These are phyloP conservation scores for Cyclotella distinguenda DNA, from an alignment of 108 stramenopile genomes.

Conservation along the genomic window DNA sequence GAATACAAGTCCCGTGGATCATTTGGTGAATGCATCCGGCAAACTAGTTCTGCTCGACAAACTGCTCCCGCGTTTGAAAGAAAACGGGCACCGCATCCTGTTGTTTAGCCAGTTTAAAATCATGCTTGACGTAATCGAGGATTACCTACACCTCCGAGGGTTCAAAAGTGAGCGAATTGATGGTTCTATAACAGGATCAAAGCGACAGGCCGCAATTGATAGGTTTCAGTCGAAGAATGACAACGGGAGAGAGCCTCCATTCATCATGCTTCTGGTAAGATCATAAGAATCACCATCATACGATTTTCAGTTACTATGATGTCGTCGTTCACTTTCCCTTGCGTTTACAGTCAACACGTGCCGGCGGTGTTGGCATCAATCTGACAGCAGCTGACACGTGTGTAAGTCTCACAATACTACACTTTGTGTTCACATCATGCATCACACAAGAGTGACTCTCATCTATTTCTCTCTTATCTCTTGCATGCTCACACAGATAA, in stretches of 20 bases:
- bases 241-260: constrained; percentile 67
- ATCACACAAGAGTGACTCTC: neutral
- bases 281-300: too few relatives aligned
- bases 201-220: constrained; percentile 93
- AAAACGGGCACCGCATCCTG: constrained; percentile 91
- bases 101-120: constrained; percentile 98
- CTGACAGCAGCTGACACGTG: constrained; percentile 94
- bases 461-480: constrained; percentile 4
- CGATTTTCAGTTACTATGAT: too few relatives aligned
- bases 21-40: constrained; percentile 83
- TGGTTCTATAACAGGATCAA: constrained; percentile 90
- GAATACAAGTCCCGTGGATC: constrained; percentile 50
- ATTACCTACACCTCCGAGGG: constrained; percentile 74
- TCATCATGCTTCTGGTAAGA: constrained; percentile 96
- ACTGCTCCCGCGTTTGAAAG: constrained; percentile 89
- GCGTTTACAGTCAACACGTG: constrained; percentile 94
- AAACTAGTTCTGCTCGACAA: constrained; percentile 97
- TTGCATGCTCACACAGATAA: constrained; percentile 72
- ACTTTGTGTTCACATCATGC: neutral
- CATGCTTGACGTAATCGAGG: constrained; percentile 97
- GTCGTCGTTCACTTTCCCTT: too few relatives aligned
- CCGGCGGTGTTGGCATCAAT: constrained; percentile 96
- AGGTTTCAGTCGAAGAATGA: constrained; percentile 82
- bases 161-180: constrained; percentile 92
- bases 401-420: constrained; percentile 21